A percentile compares a stretch with the other conserved stretches of the same genome.
Evolutionary conservation across 2,329 filamentous ascomycete genomes (phyloP).

Genomic region (Thelonectria discophora): DNA sequence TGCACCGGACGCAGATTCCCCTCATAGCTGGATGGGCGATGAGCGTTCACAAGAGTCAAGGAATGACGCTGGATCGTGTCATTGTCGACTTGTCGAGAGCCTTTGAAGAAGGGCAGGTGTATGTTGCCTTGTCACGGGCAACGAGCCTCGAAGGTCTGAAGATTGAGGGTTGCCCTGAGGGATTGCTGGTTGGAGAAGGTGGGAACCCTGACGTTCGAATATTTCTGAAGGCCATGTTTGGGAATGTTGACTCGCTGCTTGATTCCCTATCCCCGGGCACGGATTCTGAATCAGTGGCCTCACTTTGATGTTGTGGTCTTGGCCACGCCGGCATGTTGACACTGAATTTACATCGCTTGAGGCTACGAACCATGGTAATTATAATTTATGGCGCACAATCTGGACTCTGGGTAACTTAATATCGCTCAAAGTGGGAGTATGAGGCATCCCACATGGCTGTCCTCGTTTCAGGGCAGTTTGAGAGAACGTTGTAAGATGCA

Average conservation of each 20-base stretch:
- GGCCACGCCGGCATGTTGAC: no score
- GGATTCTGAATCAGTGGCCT: no score
- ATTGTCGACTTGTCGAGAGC: conserved; percentile 61
- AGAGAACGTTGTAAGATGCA: no score
- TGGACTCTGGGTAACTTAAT: no score
- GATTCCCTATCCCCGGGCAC: background rate
- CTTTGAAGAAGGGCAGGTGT: conserved; percentile 68
- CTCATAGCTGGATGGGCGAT: conserved; percentile 69
- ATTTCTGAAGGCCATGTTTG: conserved; percentile 25
- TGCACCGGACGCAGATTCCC: conserved; percentile 69
- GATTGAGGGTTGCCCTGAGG: conserved; percentile 15
- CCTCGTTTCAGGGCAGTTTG: no score
- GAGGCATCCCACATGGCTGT: no score
- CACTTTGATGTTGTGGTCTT: no score
- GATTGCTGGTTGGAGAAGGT: background rate
- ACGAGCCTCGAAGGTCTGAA: conserved; percentile 31
- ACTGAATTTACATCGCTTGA: no score
- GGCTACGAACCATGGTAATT: no score
- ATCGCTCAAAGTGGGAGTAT: no score
- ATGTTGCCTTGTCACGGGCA: conserved; percentile 54
- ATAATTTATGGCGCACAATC: no score
- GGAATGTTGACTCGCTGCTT: background rate
- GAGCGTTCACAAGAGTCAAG: conserved; percentile 70
- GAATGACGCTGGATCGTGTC: conserved; percentile 68
- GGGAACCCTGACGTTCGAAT: conserved; percentile 17